Conservation (phyloP, 441 rosid species). For the Euphorbia schlechtendalii region DNA sequence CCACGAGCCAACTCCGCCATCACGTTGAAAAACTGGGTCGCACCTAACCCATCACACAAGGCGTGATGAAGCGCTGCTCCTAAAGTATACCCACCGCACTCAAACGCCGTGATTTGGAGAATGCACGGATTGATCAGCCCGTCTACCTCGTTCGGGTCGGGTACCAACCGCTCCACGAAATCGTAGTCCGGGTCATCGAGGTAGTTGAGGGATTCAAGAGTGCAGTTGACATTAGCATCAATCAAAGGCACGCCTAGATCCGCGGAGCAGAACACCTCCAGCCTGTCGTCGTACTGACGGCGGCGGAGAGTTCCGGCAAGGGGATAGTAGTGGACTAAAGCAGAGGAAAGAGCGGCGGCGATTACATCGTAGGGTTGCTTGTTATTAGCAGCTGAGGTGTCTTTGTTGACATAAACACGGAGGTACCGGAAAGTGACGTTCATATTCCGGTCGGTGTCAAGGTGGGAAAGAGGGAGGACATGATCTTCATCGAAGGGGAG, state of each 20-base stretch:
- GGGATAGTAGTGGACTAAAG: constrained; percentile 63
- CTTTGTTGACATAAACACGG: constrained; percentile 42
- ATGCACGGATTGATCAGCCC: constrained; percentile 47
- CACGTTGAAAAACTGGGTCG: constrained; percentile 56
- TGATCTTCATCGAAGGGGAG: constrained; percentile 41
- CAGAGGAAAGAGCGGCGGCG: constrained; percentile 48
- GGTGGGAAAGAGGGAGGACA: constrained; percentile 54
- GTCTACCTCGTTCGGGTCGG: constrained; percentile 47
- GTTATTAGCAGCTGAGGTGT: constrained; percentile 12
- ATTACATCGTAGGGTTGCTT: constrained; percentile 39
- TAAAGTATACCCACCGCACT: constrained; percentile 64
- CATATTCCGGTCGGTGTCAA: constrained; percentile 70
- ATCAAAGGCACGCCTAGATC: constrained; percentile 56
- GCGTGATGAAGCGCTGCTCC: constrained; percentile 68
- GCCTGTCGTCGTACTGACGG: constrained; percentile 25
- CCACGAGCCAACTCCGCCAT: constrained; percentile 72
- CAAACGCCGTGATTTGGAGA: constrained; percentile 63
- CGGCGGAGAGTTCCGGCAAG: constrained; percentile 56
- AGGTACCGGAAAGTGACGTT: constrained; percentile 66
- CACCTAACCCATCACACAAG: constrained; percentile 80
- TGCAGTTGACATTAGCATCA: constrained; percentile 46
- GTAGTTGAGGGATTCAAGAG: constrained; percentile 44
- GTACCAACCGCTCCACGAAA: constrained; percentile 48
- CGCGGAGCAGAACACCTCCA: constrained; percentile 32
- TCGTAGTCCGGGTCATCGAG: constrained; percentile 50